Evolutionary conservation across 139 green algal genomes (phyloP).

Genomic region (Chara braunii): DNA sequence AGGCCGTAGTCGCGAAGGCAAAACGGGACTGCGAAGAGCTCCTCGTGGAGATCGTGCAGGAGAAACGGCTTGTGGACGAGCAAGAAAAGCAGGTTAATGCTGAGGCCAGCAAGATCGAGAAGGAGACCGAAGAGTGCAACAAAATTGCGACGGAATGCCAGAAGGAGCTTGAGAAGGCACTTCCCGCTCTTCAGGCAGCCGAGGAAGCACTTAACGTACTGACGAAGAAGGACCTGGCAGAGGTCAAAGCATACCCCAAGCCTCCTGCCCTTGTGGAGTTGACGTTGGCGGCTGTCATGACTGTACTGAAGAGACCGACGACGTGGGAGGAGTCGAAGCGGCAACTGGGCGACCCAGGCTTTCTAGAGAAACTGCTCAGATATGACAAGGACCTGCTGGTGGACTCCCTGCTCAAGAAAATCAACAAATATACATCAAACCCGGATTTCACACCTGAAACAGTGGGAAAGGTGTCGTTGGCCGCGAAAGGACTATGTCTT

Average conservation of each 20-base stretch:
- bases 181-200: conserved; percentile 62
- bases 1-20: conserved; percentile 63
- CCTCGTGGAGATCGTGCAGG: conserved; percentile 77
- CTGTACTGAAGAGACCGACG: conserved; percentile 60
- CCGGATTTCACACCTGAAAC: conserved; percentile 58
- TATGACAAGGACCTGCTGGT: conserved; percentile 62
- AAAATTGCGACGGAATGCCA: conserved; percentile 66
- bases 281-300: conserved; percentile 60
- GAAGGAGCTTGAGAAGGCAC: conserved; percentile 65
- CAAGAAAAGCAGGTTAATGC: conserved; percentile 78
- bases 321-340: conserved; percentile 79
- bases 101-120: conserved; percentile 69
- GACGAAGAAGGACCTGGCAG: conserved; percentile 76
- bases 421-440: conserved; percentile 62
- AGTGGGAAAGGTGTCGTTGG: conserved; percentile 54
- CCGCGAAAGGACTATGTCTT: conserved; percentile 60
- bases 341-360: conserved; percentile 61
- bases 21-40: conserved; percentile 80
- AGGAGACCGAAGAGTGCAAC: conserved; percentile 70
- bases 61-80: conserved; percentile 78
- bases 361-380: conserved; percentile 65
- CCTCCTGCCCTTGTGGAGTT: conserved; percentile 73
- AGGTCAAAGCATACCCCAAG: conserved; percentile 81
- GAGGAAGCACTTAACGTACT: conserved; percentile 72
- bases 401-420: conserved; percentile 71